These are phyloP conservation scores for Ceratocystis destructans DNA, from an alignment of 2,329 filamentous ascomycete genomes.

Conservation along the genomic window DNA sequence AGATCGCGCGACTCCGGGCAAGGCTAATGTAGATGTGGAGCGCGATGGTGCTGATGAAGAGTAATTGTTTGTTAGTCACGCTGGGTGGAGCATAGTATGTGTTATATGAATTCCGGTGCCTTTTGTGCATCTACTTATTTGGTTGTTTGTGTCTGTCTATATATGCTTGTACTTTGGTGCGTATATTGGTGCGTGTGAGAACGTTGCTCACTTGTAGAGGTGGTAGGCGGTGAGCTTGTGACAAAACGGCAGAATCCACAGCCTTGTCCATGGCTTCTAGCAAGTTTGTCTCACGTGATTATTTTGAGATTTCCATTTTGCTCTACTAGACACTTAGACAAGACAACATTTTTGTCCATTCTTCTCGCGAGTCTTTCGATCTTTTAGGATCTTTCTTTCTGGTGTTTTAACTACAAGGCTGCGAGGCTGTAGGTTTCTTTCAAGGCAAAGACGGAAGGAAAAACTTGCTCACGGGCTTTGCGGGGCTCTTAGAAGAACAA, in stretches of 20 bases:
- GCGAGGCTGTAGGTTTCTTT: neutral
- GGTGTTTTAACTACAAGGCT: neutral
- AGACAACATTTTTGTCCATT: too few relatives aligned
- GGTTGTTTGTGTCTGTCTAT: neutral
- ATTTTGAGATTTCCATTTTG: too few relatives aligned
- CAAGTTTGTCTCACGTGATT: too few relatives aligned
- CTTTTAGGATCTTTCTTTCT: neutral
- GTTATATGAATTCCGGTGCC: neutral
- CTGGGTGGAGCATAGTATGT: neutral
- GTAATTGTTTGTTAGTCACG: neutral
- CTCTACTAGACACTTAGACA: too few relatives aligned
- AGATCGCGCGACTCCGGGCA: constrained; percentile 32
- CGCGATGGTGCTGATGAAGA: constrained; percentile 6
- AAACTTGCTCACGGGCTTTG: neutral
- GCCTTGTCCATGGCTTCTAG: too few relatives aligned
- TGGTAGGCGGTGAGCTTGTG: too few relatives aligned
- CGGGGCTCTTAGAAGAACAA: neutral
- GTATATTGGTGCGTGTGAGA: neutral
- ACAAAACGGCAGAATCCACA: too few relatives aligned
- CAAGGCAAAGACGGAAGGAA: neutral
- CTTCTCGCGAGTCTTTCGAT: neutral
- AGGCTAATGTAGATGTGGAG: constrained; percentile 43
- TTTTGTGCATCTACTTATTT: neutral
- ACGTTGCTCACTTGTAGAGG: too few relatives aligned
- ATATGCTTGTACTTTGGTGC: neutral